A percentile compares a stretch with the other conserved stretches of the same genome.
Conservation (phyloP, 2,329 filamentous ascomycete genomes). For the Xylariaceae sp. region DNA sequence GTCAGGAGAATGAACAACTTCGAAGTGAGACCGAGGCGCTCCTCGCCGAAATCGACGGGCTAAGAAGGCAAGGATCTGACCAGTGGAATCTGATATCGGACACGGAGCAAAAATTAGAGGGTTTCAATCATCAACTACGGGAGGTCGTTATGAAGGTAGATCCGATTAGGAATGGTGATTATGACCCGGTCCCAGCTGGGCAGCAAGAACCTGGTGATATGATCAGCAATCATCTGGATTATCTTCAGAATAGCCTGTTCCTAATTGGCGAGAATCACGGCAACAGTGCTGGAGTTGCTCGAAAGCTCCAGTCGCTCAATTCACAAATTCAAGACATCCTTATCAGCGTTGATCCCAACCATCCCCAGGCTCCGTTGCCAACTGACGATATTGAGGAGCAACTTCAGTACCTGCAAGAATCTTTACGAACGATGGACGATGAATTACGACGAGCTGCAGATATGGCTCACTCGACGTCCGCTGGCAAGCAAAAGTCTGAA, state of each 20-base stretch:
- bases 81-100: constrained; percentile 62
- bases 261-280: constrained; percentile 64
- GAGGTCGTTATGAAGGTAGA: constrained; percentile 71
- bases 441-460: constrained; percentile 50
- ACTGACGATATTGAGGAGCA: constrained; percentile 70
- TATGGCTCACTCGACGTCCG: constrained; percentile 39
- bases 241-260: constrained; percentile 70
- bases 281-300: constrained; percentile 54
- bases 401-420: constrained; percentile 70
- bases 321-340: constrained; percentile 68
- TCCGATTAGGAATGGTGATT: constrained; percentile 59
- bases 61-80: constrained; percentile 46
- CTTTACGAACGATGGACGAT: constrained; percentile 57
- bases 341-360: constrained; percentile 52
- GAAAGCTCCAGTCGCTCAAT: constrained; percentile 68
- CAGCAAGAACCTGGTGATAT: constrained; percentile 53
- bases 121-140: constrained; percentile 70
- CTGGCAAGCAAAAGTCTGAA: constrained; percentile 51
- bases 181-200: constrained; percentile 51
- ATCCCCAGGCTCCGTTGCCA: constrained; percentile 64
- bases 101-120: constrained; percentile 71
- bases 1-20: constrained; percentile 54
- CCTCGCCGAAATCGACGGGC: constrained; percentile 44
- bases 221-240: constrained; percentile 68
- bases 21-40: constrained; percentile 45